Evolutionary conservation across 2,329 filamentous ascomycete genomes (phyloP).

Genomic region (Curvularia eragrostidis): DNA sequence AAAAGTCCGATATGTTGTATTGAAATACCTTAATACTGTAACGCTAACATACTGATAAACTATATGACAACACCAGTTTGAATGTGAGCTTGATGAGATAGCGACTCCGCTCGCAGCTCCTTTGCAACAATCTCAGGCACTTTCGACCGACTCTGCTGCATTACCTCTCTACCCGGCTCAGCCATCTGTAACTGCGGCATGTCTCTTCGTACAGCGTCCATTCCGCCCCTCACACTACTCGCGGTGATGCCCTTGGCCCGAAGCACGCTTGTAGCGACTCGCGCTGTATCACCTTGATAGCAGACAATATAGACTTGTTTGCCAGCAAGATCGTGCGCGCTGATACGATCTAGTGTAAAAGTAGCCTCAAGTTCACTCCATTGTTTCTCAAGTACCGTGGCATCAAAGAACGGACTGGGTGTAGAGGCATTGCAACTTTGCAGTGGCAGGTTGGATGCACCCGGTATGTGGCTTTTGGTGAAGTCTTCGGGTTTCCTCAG

Average conservation of each 20-base stretch:
- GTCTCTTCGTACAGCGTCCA: conserved; percentile 16
- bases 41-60: not conserved
- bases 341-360: conserved; percentile 26
- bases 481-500: conserved; percentile 30
- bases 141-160: conserved; percentile 16
- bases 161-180: conserved; percentile 6
- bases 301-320: conserved; percentile 29
- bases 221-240: conserved; percentile 28
- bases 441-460: conserved; percentile 29
- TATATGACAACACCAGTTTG: conserved; percentile 4
- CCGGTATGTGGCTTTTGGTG: conserved; percentile 23
- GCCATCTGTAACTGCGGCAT: conserved; percentile 22
- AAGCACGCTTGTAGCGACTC: conserved; percentile 30
- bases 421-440: conserved; percentile 22
- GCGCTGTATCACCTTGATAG: conserved; percentile 28
- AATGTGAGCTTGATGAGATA: conserved; percentile 9
- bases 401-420: conserved; percentile 25
- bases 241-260: conserved; percentile 25
- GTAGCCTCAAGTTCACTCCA: conserved; percentile 30
- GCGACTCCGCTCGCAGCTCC: conserved; percentile 11
- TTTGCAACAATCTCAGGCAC: not conserved
- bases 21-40: too few species aligned
- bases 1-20: too few species aligned
- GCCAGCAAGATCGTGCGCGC: conserved; percentile 25
- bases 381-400: conserved; percentile 24